Conservation (phyloP, 2,329 filamentous ascomycete genomes). For the Fusarium foetens region DNA sequence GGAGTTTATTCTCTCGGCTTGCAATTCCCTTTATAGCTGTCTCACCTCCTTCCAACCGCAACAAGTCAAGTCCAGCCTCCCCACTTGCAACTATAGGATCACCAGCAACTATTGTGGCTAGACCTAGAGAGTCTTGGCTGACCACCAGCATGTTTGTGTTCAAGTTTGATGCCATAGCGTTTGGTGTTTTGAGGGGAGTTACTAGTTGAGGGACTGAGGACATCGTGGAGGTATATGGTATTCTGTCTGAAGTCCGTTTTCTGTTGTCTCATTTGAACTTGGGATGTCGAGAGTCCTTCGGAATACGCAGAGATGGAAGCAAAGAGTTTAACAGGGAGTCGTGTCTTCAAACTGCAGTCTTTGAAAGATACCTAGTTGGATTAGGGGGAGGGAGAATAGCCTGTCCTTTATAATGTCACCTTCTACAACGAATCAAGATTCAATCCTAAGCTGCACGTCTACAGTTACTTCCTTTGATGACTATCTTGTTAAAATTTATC, state of each 20-base stretch:
- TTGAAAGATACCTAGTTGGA: background rate
- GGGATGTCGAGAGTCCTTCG: background rate
- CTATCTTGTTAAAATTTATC: background rate
- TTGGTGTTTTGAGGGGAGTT: background rate
- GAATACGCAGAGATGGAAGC: too few relatives aligned
- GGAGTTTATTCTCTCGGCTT: background rate
- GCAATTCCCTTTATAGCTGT: background rate
- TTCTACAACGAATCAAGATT: background rate
- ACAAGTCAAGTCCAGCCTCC: background rate
- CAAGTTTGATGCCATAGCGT: background rate
- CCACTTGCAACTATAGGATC: background rate
- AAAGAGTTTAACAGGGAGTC: background rate
- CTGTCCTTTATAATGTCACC: background rate
- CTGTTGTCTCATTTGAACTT: too few relatives aligned
- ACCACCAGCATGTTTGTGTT: background rate
- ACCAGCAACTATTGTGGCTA: background rate
- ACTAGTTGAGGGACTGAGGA: background rate
- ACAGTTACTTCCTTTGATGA: fast-evolving
- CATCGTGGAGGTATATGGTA: background rate
- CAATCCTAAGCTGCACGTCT: background rate
- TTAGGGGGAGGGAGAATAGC: background rate
- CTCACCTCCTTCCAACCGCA: background rate
- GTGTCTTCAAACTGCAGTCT: background rate
- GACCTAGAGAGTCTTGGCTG: too few relatives aligned
- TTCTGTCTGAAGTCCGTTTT: too few relatives aligned